Evolutionary conservation across 768 basidiomycete genomes (phyloP), one percentile per base, ranked within the genome.

Genomic region (Mycena rosella): DNA sequence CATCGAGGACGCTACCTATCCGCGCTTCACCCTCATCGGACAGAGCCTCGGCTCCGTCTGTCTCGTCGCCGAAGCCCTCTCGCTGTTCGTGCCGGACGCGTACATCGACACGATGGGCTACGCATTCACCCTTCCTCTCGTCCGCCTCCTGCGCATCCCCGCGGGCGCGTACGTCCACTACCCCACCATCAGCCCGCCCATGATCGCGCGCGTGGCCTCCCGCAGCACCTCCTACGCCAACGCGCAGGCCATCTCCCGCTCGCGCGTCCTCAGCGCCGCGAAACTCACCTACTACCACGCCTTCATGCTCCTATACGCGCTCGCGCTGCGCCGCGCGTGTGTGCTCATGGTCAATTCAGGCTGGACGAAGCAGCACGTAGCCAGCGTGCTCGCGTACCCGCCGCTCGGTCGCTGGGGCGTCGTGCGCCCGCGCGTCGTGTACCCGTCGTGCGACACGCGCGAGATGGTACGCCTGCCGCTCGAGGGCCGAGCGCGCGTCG

Each of bases 81-180:
- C 86, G 0, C 84, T 82, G 57, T 80, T 98, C 26, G 86, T 96
- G 49, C 96, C 96, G 2, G 95, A 99, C 78, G 81, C 97, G 1
- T 99, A 90, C 80, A 92, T 99, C 40, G 97, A 99, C 76, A 95
- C 96, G 0, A 99, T 99, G 96, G 98, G 98, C 30, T 98, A 96
- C 73, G 96, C 96, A 0, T 98, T 98, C 75, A 95, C 95, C 2
- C 96, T 94, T 77, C 95, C 91, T 20, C 81, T 93, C 32, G 90
- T 96, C 10, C 79, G 87, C 0, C 78, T 88, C 57, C 74, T 97
- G 2, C 85, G 88, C 18, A 84, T 95, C 44, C 90, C 93, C 3
- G 85, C 97, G 26, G 96, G 93, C 11, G 93, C 96, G 30, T 99
- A 99, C 73, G 89, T 96, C 13, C 98, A 99, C 78, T 99, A 98